A percentile compares a stretch with the other conserved stretches of the same genome.
Conservation (phyloP, 495 filamentous ascomycete species). For the Tuber borchii region DNA sequence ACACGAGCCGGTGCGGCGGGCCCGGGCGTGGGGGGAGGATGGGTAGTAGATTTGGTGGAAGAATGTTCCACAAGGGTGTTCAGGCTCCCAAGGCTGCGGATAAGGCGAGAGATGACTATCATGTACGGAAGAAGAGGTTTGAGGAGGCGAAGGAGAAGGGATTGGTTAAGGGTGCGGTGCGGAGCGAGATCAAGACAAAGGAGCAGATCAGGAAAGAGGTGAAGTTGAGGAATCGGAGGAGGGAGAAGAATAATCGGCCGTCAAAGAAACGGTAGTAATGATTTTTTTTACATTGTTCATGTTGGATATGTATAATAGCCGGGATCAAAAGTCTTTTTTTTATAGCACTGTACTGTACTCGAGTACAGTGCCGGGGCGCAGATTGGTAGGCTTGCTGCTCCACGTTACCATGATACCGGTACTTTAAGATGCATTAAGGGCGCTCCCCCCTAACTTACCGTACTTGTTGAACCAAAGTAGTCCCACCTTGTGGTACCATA, state of each 20-base stretch:
- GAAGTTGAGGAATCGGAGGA: conserved; percentile 64
- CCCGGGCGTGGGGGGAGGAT: conserved; percentile 39
- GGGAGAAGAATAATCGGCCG: conserved; percentile 87
- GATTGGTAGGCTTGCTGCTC: neutral
- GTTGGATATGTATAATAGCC: neutral
- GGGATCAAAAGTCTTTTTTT: neutral
- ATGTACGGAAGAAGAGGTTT: conserved; percentile 82
- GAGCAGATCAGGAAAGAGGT: conserved; percentile 81
- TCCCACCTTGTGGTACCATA: neutral
- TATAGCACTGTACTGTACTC: neutral
- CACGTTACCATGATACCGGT: neutral
- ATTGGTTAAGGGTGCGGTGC: conserved; percentile 60
- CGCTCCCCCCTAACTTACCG: neutral
- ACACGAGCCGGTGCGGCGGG: conserved; percentile 39
- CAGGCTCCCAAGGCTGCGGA: conserved; percentile 88
- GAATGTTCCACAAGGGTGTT: conserved; percentile 61
- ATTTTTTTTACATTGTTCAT: neutral
- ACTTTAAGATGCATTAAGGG: neutral
- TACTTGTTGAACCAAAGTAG: neutral
- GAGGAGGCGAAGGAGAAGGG: conserved; percentile 80
- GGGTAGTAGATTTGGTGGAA: conserved; percentile 50
- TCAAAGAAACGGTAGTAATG: conserved; percentile 52
- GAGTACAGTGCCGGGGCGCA: neutral
- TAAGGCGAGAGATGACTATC: conserved; percentile 79
- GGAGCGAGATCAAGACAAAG: conserved; percentile 69